phyloP scores from a whole-genome alignment of 148 eudicot species.

The Cornus suecica region DNA sequence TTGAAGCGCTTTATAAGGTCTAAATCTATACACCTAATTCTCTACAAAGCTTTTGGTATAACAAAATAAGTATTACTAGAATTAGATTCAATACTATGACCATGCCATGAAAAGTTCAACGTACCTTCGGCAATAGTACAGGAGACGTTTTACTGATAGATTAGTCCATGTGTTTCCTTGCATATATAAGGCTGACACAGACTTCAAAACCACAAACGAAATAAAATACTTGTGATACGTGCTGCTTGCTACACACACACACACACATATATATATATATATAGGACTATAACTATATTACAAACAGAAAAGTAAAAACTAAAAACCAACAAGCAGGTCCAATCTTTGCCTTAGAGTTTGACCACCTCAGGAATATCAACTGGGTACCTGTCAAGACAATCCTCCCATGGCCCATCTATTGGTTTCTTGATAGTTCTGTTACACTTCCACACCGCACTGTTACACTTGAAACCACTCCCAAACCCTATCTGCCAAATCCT shows the following conservation, averaged over 20 bases:
- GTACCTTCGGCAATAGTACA: too few relatives aligned
- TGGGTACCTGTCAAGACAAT: slow-evolving; percentile 23
- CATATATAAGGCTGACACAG: not conserved
- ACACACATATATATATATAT: too few relatives aligned
- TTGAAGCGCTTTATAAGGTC: too few relatives aligned
- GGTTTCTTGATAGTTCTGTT: slow-evolving; percentile 7
- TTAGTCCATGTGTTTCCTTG: too few relatives aligned
- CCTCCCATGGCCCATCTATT: slow-evolving; percentile 19
- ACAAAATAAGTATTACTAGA: too few relatives aligned
- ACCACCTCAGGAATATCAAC: slow-evolving; percentile 14
- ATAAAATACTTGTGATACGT: not conserved
- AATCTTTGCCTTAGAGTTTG: slow-evolving; percentile 4
- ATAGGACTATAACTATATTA: too few relatives aligned
- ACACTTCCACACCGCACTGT: slow-evolving; percentile 22
- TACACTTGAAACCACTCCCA: slow-evolving; percentile 27
- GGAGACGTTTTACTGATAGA: too few relatives aligned
- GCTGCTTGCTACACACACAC: not conserved
- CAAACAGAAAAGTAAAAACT: not conserved
- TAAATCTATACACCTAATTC: too few relatives aligned
- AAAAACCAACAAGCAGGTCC: not conserved
- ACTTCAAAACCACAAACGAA: not conserved
- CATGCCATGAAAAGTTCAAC: too few relatives aligned
- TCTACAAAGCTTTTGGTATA: too few relatives aligned
- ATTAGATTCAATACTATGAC: too few relatives aligned
- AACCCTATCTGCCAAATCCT: slow-evolving; percentile 22